phyloP scores from a whole-genome alignment of 768 basidiomycete genomes.

The Vishniacozyma victoriae region DNA sequence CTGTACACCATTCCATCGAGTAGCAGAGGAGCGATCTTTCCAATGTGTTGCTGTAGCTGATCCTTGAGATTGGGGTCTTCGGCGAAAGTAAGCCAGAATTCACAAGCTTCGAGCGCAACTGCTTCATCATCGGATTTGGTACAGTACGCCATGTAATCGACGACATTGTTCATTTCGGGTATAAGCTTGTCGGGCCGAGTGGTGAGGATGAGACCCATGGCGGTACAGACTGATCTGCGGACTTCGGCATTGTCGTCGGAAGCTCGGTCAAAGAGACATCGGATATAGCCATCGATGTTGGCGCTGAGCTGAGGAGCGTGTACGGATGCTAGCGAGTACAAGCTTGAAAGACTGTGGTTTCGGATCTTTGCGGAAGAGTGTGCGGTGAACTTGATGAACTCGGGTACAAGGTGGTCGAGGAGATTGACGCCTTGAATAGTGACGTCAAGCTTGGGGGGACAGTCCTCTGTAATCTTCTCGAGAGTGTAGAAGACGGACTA shows the following conservation, averaged over 20 bases:
- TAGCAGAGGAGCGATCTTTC: constrained; percentile 89
- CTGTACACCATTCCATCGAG: constrained; percentile 96
- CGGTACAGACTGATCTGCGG: constrained; percentile 90
- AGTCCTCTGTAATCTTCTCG: constrained; percentile 94
- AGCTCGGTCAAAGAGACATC: constrained; percentile 87
- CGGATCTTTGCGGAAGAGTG: constrained; percentile 85
- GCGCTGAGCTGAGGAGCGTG: constrained; percentile 77
- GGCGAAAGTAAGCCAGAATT: constrained; percentile 99
- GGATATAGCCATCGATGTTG: constrained; percentile 89
- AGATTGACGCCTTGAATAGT: constrained; percentile 88
- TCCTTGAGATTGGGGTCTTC: constrained; percentile 83
- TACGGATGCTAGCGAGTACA: constrained; percentile 87
- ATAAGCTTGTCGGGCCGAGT: constrained; percentile 92
- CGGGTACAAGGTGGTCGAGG: constrained; percentile 92
- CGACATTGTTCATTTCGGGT: constrained; percentile 90
- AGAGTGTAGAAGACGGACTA: constrained; percentile 90
- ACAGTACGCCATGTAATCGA: constrained; percentile 97
- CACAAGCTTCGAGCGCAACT: constrained; percentile 92
- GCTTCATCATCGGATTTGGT: constrained; percentile 96
- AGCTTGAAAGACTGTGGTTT: constrained; percentile 83
- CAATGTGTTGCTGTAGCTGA: constrained; percentile 76
- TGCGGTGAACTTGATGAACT: constrained; percentile 81
- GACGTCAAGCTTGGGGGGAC: constrained; percentile 88
- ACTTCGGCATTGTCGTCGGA: constrained; percentile 91
- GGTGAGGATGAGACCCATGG: constrained; percentile 84